Evolutionary conservation across 2,329 filamentous ascomycete species (phyloP), one percentile per base, ranked within the genome.

Genomic region (Conoideocrella luteorostrata): DNA sequence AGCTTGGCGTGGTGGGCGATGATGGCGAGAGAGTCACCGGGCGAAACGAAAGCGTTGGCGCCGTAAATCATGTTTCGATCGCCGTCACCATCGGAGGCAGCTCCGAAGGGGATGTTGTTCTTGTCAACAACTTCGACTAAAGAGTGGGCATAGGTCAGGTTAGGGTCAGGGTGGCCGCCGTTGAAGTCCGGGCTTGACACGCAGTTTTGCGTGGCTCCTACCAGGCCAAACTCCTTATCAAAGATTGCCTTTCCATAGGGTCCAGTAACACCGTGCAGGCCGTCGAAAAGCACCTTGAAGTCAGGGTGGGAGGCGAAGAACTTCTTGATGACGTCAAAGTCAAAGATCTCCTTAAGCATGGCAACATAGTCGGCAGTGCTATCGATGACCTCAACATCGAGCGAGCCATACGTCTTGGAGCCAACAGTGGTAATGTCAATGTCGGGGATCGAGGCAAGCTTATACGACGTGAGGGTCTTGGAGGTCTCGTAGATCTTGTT

Each of bases 51-150:
- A 35, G 86, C 82, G 60, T 94, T 91, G 53, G 91, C 90, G 50
- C 93, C 93, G 70, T 98, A 98, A 62, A 98, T 98, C 93, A 98
- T 98, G 81, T 98, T 98, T 57, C 93, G 87, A 74, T 98, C 93
- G 59, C 93, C 93, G 58, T 98, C 93, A 56, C 93, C 93, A 56
- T 98, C 93, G 51, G 88, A 95, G 38, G 93, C 93, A 47, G 93
- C 93, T 60, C 93, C 93, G 58, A 98, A 98, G 61, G 94, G 93
- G 52, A 98, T 89, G 47, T 82, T 79, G 58, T 88, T 82, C 72
- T 87, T 87, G 68, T 98, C 89, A 33, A 98, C 93, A 49, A 82
- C 86, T 60, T 95, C 88, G 47, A 98, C 93, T 33, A 98, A 78
- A 43, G 88, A 91, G 70, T 94, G 88, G 23, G 93, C 93, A 59